These are phyloP conservation scores for Exophiala bonariae DNA, from an alignment of 2,329 filamentous ascomycete species.

Conservation along the genomic window DNA sequence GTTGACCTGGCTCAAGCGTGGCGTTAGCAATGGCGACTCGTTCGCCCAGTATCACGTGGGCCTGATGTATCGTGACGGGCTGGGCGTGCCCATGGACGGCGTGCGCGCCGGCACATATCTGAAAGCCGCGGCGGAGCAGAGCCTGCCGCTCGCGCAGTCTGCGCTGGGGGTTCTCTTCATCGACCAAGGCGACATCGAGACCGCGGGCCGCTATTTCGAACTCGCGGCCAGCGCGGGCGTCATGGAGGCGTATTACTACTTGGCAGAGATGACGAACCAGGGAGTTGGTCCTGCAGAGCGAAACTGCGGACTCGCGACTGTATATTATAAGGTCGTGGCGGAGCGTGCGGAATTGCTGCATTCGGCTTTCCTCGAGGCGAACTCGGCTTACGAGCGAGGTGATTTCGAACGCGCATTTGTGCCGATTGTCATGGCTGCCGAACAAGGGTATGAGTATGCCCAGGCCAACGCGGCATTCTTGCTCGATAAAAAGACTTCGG, in stretches of 20 bases:
- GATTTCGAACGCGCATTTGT: constrained; percentile 79
- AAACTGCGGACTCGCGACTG: constrained; percentile 72
- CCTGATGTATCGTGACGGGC: constrained; percentile 77
- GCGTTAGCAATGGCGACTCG: constrained; percentile 71
- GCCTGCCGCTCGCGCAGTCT: constrained; percentile 77
- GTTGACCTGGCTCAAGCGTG: constrained; percentile 79
- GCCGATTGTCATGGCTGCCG: constrained; percentile 81
- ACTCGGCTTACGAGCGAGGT: constrained; percentile 75
- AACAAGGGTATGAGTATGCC: constrained; percentile 86
- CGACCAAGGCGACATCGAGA: constrained; percentile 80
- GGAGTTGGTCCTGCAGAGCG: constrained; percentile 75
- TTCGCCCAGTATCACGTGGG: constrained; percentile 84
- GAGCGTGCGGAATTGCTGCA: constrained; percentile 72
- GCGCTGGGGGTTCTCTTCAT: constrained; percentile 81
- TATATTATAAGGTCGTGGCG: constrained; percentile 79
- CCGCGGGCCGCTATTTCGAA: constrained; percentile 84
- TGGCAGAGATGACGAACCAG: constrained; percentile 81
- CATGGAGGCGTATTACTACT: constrained; percentile 88
- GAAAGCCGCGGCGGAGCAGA: constrained; percentile 76
- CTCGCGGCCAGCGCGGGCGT: constrained; percentile 78
- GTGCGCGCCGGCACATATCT: constrained; percentile 74
- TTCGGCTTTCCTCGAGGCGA: constrained; percentile 80
- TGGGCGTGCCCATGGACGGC: constrained; percentile 70
- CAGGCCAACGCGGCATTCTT: constrained; percentile 90
- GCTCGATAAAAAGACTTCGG: constrained; percentile 70